These are phyloP conservation scores for Colletotrichum spaethianum DNA, from an alignment of 2,329 filamentous ascomycete genomes.

Conservation along the genomic window DNA sequence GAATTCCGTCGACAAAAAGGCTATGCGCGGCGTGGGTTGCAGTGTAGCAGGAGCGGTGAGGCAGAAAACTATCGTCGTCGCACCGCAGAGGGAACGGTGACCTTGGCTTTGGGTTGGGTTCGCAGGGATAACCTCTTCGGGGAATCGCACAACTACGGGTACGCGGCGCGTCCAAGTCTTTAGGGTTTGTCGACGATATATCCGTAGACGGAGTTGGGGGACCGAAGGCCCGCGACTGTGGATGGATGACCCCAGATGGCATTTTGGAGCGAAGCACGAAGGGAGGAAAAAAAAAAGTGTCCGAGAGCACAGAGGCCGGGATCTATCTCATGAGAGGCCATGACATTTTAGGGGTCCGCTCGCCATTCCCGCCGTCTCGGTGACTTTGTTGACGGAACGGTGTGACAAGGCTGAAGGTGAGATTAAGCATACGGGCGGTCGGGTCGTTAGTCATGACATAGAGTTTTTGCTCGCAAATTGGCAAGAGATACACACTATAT, in stretches of 20 bases:
- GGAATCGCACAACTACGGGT: not conserved
- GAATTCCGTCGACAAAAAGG: not conserved
- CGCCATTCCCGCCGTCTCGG: not conserved
- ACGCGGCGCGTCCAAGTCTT: not conserved
- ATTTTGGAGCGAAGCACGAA: not conserved
- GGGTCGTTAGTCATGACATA: not conserved
- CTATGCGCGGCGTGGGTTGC: not conserved
- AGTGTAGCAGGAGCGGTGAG: slow-evolving; percentile 27
- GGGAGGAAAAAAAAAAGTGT: not conserved
- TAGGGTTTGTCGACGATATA: not conserved
- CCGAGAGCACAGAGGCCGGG: not conserved
- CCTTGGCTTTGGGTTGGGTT: not conserved
- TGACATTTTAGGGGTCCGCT: not conserved
- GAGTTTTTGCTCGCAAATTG: not conserved
- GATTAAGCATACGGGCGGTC: slow-evolving; percentile 4
- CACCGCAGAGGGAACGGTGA: not conserved
- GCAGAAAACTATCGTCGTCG: slow-evolving; percentile 12
- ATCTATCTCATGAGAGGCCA: not conserved
- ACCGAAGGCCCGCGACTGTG: not conserved
- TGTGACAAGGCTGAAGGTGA: slow-evolving; percentile 6
- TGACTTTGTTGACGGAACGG: not conserved
- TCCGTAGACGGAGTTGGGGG: too few relatives aligned
- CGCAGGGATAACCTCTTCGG: slow-evolving; percentile 12
- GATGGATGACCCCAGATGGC: not conserved
- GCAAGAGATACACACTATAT: not conserved